These are phyloP conservation scores for Parathielavia hyrcaniae DNA, from an alignment of 495 filamentous ascomycete genomes.

Conservation along the genomic window DNA sequence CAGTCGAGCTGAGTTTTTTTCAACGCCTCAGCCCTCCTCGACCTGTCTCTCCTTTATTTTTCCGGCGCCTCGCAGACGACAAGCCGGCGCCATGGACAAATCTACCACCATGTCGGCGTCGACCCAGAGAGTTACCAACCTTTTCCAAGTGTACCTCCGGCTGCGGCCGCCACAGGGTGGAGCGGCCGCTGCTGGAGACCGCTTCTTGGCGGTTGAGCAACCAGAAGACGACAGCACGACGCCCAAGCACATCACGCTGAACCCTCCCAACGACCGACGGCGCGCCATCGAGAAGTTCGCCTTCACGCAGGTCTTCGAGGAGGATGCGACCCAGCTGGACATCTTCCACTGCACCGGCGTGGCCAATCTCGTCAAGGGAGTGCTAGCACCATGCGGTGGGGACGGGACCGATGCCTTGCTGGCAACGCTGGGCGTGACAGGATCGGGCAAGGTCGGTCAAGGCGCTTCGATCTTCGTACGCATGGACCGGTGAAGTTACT, in stretches of 20 bases:
- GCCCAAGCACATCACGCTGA: conserved; percentile 80
- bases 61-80: neutral
- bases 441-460: conserved; percentile 78
- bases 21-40: neutral
- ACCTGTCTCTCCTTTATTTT: neutral
- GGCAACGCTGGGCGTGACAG: conserved; percentile 90
- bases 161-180: conserved; percentile 63
- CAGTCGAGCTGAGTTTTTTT: neutral
- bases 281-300: conserved; percentile 88
- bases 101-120: conserved; percentile 21
- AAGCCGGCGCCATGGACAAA: conserved; percentile 18
- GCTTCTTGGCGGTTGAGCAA: conserved; percentile 71
- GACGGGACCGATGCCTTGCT: conserved; percentile 83
- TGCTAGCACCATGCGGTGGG: conserved; percentile 58
- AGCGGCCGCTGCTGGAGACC: conserved; percentile 45
- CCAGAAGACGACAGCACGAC: conserved; percentile 42
- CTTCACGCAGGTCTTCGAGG: conserved; percentile 90
- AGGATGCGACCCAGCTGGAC: conserved; percentile 74
- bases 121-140: conserved; percentile 38
- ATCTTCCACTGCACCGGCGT: conserved; percentile 80
- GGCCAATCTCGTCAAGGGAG: conserved; percentile 67
- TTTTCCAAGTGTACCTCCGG: conserved; percentile 91
- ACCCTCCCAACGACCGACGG: conserved; percentile 75
- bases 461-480: neutral
- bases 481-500: conserved; percentile 21